Conservation (phyloP, 306 rosid genomes). For the Cicer judaicum region DNA sequence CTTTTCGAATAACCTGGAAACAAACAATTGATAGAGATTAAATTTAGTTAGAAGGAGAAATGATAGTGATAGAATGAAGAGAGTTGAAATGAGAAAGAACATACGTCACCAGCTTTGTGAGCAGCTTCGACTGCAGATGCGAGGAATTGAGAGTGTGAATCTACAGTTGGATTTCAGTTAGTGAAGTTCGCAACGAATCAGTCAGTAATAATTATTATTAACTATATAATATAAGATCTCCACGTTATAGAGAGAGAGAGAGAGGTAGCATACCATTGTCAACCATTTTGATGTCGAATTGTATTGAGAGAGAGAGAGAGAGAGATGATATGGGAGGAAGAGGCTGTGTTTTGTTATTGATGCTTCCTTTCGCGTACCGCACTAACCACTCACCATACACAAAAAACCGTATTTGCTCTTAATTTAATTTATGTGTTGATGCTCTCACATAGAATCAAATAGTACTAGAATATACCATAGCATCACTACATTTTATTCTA, state of each 20-base stretch:
- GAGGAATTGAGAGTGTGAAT: conserved; percentile 63
- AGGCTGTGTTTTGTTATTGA: conserved; percentile 18
- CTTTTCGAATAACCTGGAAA: conserved; percentile 71
- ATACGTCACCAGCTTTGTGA: conserved; percentile 81
- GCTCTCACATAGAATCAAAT: too few species aligned
- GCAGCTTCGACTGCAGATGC: conserved; percentile 86
- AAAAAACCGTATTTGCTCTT: neutral
- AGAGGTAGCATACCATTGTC: conserved; percentile 58
- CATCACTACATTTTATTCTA: too few species aligned
- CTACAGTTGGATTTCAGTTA: conserved; percentile 44
- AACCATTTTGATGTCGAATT: conserved; percentile 52
- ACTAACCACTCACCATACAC: neutral
- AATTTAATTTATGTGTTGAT: neutral
- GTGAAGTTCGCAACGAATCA: conserved; percentile 15
- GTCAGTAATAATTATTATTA: neutral
- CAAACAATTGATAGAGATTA: conserved; percentile 5
- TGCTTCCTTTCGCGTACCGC: conserved; percentile 41
- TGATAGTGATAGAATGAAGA: neutral
- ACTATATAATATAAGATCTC: neutral
- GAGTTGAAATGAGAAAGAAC: conserved; percentile 9
- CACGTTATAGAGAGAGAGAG: conserved; percentile 6
- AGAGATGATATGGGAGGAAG: conserved; percentile 14
- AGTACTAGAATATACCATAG: too few species aligned
- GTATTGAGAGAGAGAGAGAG: conserved; percentile 13
- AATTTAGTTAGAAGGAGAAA: neutral